Percentiles rank a stretch among this genome's conserved stretches.
Evolutionary conservation across 2,329 filamentous ascomycete genomes (phyloP).

Genomic region (Alternaria hordeiaustralica): DNA sequence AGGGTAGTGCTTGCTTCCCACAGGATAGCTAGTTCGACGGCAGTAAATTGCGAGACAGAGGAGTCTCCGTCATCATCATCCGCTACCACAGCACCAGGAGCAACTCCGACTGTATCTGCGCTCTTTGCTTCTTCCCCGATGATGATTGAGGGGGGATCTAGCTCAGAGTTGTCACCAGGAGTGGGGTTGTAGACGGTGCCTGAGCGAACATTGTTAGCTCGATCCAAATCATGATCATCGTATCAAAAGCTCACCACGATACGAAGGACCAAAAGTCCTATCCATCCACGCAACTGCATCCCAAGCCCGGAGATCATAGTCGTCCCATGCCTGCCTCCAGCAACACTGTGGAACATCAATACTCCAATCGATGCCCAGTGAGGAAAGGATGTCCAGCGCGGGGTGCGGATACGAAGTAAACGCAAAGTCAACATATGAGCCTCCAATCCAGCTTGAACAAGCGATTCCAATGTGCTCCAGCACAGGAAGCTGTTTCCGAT

Average conservation of each 20-base stretch:
- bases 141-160: not conserved
- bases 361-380: not conserved
- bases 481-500: not conserved
- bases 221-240: accelerated
- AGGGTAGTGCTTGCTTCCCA: not conserved
- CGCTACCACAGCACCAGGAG: too few relatives aligned
- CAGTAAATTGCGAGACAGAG: too few relatives aligned
- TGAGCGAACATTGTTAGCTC: not conserved
- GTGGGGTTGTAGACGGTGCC: not conserved
- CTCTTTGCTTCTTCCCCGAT: not conserved
- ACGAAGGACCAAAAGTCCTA: not conserved
- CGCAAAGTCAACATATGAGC: not conserved
- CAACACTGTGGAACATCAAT: not conserved
- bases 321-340: not conserved
- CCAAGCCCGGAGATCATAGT: not conserved
- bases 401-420: not conserved
- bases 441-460: not conserved
- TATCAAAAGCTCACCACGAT: not conserved
- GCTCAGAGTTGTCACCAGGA: not conserved
- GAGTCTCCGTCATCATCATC: too few relatives aligned
- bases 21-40: not conserved
- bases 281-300: not conserved
- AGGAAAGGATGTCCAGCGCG: not conserved
- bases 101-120: not conserved
- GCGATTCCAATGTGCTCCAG: not conserved